phyloP scores from a whole-genome alignment of 2,329 filamentous ascomycete species.

The Paramyrothecium sp. region DNA sequence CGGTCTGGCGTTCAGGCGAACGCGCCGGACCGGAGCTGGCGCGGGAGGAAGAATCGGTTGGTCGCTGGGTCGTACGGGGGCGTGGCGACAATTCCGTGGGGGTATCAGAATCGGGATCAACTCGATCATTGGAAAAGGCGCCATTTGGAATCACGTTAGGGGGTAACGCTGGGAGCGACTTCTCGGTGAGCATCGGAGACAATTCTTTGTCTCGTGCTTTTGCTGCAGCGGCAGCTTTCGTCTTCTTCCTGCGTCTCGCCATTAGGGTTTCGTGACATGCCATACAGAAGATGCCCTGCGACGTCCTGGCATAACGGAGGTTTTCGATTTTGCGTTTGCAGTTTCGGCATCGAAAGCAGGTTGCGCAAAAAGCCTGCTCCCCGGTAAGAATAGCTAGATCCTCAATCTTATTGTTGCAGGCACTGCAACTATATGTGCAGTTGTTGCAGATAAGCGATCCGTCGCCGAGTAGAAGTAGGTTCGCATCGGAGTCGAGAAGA shows the following conservation, averaged over 20 bases:
- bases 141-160: conserved; percentile 66
- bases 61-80: conserved; percentile 50
- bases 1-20: conserved; percentile 52
- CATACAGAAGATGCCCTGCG: conserved; percentile 99
- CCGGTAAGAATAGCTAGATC: conserved; percentile 96
- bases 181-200: conserved; percentile 75
- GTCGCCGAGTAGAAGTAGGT: conserved; percentile 93
- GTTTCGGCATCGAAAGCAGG: conserved; percentile 95
- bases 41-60: conserved; percentile 54
- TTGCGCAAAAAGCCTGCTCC: conserved; percentile 96
- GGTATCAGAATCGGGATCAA: conserved; percentile 61
- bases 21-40: conserved; percentile 50
- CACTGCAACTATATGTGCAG: conserved; percentile 98
- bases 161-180: conserved; percentile 88
- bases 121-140: conserved; percentile 59
- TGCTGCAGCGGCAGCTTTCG: conserved; percentile 61
- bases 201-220: conserved; percentile 63
- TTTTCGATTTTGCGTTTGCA: conserved; percentile 99
- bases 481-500: conserved; percentile 95
- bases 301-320: conserved; percentile 92
- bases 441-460: conserved; percentile 99
- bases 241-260: conserved; percentile 86
- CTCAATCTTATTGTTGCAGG: conserved; percentile 96
- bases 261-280: conserved; percentile 96
- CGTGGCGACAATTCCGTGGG: conserved; percentile 69